Conservation (phyloP, 495 filamentous ascomycete genomes). For the Parmelia sp. region DNA sequence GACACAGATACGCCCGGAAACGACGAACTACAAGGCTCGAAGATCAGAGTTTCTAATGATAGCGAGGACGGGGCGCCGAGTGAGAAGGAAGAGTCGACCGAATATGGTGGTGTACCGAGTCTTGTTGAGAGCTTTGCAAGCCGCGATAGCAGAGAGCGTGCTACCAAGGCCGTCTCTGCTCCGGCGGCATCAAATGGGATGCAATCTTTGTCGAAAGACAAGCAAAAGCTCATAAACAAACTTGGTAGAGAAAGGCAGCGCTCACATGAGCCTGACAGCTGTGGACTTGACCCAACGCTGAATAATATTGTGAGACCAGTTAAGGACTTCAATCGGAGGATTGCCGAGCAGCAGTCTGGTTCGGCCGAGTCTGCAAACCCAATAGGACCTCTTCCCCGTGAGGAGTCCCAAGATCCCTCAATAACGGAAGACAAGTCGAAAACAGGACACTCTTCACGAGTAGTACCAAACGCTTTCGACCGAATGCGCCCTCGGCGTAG, state of each 20-base stretch:
- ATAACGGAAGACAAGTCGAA: constrained; percentile 25
- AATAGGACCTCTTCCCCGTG: constrained; percentile 1
- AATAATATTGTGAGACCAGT: constrained; percentile 20
- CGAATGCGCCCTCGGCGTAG: constrained; percentile 59
- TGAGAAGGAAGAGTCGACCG: constrained; percentile 27
- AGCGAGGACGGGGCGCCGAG: constrained; percentile 14
- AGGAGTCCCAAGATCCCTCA: constrained; percentile 19
- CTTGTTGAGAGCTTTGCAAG: constrained; percentile 33
- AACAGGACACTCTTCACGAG: constrained; percentile 36
- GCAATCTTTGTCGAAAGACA: constrained; percentile 29
- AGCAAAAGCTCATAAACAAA: constrained; percentile 30
- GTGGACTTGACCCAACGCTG: constrained; percentile 5
- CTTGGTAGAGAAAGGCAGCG: constrained; percentile 21
- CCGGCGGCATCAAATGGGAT: not conserved
- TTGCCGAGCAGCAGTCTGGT: constrained; percentile 29
- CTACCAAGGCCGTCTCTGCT: not conserved
- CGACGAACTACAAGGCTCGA: too few relatives aligned
- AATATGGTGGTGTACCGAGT: constrained; percentile 21
- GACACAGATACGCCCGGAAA: not conserved
- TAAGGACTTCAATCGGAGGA: constrained; percentile 37
- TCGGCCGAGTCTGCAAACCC: not conserved
- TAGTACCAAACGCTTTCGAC: constrained; percentile 59
- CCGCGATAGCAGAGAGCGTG: constrained; percentile 15
- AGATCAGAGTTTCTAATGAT: not conserved
- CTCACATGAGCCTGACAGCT: constrained; percentile 6